Conservation (phyloP, 768 basidiomycete genomes). For the Mycena albidolilacea region DNA sequence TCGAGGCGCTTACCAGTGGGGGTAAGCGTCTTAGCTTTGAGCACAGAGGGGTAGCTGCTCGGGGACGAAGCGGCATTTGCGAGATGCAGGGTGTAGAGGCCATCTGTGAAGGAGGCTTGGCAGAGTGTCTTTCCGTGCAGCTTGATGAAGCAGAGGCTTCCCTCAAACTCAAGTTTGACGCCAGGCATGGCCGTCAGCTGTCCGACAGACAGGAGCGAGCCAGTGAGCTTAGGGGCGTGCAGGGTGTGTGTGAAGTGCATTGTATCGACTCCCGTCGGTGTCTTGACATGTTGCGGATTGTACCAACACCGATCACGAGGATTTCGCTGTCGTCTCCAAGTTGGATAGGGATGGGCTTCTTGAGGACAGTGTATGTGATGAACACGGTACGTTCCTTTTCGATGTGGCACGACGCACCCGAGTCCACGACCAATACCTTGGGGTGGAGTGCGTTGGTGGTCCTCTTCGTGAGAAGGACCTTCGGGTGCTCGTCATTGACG, state of each 20-base stretch:
- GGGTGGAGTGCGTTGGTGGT: neutral
- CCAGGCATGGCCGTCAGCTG: neutral
- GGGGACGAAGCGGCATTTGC: neutral
- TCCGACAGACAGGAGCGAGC: neutral
- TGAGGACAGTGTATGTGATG: conserved; percentile 4
- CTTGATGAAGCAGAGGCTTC: conserved; percentile 4
- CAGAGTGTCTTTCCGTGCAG: neutral
- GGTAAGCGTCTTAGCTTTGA: no score
- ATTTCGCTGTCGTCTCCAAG: conserved; percentile 12
- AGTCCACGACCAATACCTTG: conserved; percentile 7
- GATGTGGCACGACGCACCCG: conserved; percentile 20
- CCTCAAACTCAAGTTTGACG: conserved; percentile 17
- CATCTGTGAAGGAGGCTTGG: neutral
- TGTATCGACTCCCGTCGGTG: neutral
- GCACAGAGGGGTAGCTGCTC: neutral
- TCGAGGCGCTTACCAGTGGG: no score
- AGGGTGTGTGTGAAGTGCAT: conserved; percentile 2
- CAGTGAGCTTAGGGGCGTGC: neutral
- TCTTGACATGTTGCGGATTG: neutral
- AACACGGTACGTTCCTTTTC: neutral
- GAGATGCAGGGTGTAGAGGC: conserved; percentile 10
- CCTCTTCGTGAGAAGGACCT: conserved; percentile 19
- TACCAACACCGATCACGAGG: neutral
- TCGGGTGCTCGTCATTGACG: neutral
- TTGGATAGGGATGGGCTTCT: conserved; percentile 1